These are phyloP conservation scores for Talaromyces liani DNA, from an alignment of 495 filamentous ascomycete species.

Conservation along the genomic window DNA sequence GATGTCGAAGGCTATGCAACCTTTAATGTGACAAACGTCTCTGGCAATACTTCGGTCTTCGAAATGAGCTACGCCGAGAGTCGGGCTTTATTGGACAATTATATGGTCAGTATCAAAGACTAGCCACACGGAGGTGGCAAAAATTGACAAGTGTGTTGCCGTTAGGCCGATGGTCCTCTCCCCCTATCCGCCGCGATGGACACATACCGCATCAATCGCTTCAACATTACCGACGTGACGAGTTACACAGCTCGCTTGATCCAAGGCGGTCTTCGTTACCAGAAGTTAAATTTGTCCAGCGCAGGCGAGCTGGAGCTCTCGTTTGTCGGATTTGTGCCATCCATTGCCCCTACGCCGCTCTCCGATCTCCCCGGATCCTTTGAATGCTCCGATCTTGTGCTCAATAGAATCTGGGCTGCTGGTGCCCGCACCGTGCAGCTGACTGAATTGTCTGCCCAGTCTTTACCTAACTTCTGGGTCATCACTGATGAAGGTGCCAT, in stretches of 20 bases:
- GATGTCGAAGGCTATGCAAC: conserved; percentile 15
- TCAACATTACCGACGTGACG: conserved; percentile 11
- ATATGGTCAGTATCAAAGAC: conserved; percentile 13
- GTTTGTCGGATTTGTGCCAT: conserved; percentile 11
- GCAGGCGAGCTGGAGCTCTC: conserved; percentile 14
- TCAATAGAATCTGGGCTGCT: conserved; percentile 14
- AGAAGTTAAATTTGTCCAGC: conserved; percentile 17
- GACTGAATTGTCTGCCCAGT: conserved; percentile 11
- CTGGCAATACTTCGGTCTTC: conserved; percentile 15
- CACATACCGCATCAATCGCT: conserved; percentile 17
- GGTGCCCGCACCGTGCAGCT: conserved; percentile 17
- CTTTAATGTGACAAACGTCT: conserved; percentile 11
- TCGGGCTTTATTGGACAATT: conserved; percentile 10
- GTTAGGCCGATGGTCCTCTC: conserved; percentile 14
- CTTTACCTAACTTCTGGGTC: conserved; percentile 14
- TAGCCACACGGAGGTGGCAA: not conserved
- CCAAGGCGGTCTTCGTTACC: conserved; percentile 18
- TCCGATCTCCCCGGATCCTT: conserved; percentile 14
- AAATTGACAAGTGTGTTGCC: not conserved
- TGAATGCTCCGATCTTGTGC: conserved; percentile 12
- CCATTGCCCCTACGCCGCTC: conserved; percentile 8
- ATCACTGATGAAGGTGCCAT: conserved; percentile 15
- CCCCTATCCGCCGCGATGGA: conserved; percentile 14
- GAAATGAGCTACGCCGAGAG: conserved; percentile 16
- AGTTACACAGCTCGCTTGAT: conserved; percentile 13